Base-by-base conservation (phyloP, 2,329 filamentous ascomycete genomes). In the Cladophialophora chaetospira region DNA sequence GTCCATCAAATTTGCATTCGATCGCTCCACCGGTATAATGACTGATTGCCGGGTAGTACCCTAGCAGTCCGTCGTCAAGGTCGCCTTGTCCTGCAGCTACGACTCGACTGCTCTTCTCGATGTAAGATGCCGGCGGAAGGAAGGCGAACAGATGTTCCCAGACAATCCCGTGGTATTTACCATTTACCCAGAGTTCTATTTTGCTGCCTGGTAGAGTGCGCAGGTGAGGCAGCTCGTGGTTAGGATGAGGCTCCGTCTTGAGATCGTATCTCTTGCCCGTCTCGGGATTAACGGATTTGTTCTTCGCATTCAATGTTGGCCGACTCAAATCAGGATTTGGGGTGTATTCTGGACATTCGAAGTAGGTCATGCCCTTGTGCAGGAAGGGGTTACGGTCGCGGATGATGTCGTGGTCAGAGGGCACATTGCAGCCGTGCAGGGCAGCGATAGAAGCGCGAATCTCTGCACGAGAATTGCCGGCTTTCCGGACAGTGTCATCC, bases 351-450 rank as follows among this genome's bases (percentile, higher is more conserved):
- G 91, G 88, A 69, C 90, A 88, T 73, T 96, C 91, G 69, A 95
- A 95, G 54, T 67, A 67, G 9, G 60, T 61, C 60, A 63, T 58
- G 17, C 65, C 64, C 73, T 96, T 97, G 78, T 96, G 95, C 8
- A 92, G 86, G 64, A 97, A 96, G 1, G 94, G 92, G 42, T 97
- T 91, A 46, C 94, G 89, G 72, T 99, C 95, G 61, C 95, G 90
- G 58, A 99, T 89, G 61, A 97, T 88, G 71, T 97, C 94, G 51
- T 58, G 52, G 29, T 65, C 62, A 3, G 64, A 57, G 10, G 64
- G 64, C 5, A 46, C 15, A 10, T 57, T 21, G 23, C 40, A 49
- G n/a, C 53, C 55, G 6, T 31, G 17, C 21, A 56, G 9, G 9
- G 65, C 55, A 5, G 40, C 25, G 9, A 63, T 19, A 15, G 52